These are phyloP conservation scores for Cutaneotrichosporon spelunceum DNA, from an alignment of 1,284 basidiomycete species.

Conservation along the genomic window DNA sequence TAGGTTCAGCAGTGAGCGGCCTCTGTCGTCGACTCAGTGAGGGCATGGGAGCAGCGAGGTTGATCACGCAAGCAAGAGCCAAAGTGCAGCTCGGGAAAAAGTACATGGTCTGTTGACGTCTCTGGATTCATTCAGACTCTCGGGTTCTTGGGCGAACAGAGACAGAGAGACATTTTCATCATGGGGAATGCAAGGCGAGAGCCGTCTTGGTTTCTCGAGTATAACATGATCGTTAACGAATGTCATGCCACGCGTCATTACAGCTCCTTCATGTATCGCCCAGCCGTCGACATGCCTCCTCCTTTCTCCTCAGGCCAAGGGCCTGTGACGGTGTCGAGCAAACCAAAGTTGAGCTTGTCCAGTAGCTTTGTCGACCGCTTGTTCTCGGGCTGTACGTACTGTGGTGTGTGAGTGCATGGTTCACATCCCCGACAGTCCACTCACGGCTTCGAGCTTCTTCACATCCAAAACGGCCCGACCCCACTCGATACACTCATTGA, in stretches of 20 bases:
- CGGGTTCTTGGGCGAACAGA: no score
- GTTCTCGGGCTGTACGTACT: constrained; percentile 1
- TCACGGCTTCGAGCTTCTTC: constrained; percentile 2
- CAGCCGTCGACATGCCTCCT: background rate
- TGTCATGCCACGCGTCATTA: background rate
- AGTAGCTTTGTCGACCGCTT: background rate
- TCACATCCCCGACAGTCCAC: background rate
- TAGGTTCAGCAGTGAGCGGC: no score
- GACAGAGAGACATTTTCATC: no score
- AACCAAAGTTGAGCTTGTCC: background rate
- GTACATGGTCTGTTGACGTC: no score
- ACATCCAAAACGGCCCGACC: background rate
- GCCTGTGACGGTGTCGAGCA: background rate
- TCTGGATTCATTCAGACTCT: no score
- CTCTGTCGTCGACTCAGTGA: no score
- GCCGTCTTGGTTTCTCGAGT: no score
- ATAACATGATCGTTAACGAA: no score
- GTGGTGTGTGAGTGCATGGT: background rate
- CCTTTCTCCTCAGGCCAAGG: constrained; percentile 2
- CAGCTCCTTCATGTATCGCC: constrained; percentile 1
- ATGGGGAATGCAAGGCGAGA: no score
- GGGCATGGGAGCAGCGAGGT: no score
- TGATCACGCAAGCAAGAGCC: no score
- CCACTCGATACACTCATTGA: background rate
- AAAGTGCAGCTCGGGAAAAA: no score